These are phyloP conservation scores for Trichoderma orchidacearum DNA, from an alignment of 495 filamentous ascomycete species.

Conservation along the genomic window DNA sequence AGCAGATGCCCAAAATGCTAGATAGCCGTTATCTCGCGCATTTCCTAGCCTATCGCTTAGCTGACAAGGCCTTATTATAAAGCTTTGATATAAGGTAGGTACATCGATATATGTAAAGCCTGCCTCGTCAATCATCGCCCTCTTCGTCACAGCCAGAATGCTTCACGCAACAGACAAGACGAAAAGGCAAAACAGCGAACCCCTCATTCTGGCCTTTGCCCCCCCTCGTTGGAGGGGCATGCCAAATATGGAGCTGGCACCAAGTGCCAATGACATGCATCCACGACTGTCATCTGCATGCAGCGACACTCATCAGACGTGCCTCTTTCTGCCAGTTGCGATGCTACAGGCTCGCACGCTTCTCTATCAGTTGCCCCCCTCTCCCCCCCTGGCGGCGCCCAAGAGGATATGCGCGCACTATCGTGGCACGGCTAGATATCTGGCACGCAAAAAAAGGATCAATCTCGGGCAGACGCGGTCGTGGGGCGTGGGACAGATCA, in stretches of 20 bases:
- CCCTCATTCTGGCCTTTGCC: background rate
- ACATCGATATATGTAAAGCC: no score
- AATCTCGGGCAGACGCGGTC: background rate
- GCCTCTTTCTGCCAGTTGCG: background rate
- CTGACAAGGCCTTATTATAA: background rate
- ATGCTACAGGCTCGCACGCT: background rate
- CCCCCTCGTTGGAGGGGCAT: background rate
- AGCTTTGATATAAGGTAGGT: background rate
- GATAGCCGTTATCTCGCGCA: background rate
- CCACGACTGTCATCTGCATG: constrained; percentile 1
- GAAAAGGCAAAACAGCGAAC: background rate
- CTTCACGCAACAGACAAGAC: background rate
- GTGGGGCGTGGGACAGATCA: background rate
- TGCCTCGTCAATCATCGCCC: no score
- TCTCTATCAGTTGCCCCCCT: background rate
- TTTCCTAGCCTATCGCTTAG: background rate
- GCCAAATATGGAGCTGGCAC: background rate
- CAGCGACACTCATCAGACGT: constrained; percentile 1
- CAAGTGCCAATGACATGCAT: constrained; percentile 1
- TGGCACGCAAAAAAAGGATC: background rate
- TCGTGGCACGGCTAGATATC: constrained; percentile 1
- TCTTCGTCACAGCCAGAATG: no score
- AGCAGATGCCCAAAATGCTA: background rate
- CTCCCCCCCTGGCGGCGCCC: background rate
- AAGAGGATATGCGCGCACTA: background rate